Evolutionary conservation across 1,139 yeast species (phyloP), one percentile per base, ranked within the genome.

Genomic region (Hemisphaericaspora xylanilytica): DNA sequence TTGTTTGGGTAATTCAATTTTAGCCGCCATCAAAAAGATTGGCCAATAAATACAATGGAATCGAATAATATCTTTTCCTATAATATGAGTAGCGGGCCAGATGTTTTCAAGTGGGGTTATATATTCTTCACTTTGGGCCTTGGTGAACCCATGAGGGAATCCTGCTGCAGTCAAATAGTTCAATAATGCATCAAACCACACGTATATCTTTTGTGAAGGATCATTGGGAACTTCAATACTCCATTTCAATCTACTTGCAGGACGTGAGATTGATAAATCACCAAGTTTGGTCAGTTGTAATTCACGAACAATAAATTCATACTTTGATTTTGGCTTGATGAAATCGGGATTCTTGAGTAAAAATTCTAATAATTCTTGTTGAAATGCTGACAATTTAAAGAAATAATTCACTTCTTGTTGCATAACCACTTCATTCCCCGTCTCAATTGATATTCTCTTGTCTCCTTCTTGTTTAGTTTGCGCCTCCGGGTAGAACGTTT

Each of bases 41-140:
- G 98, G 98, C 98, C 98, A 92, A 56, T 88, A 89, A 13, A 90
- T 76, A 51, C 94, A 81, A 55, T 94, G 98, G 61, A 92, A 92
- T 44, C 82, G 78, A 36, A 80, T 72, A 37, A 92, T 92, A 58
- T 92, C 99, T 53, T 92, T 92, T 1, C 99, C 99, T 27, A 92
- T 77, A 1, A 92, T 68, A 58, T 92, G 97, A 0, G 82, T 79
- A 5, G 90, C 78, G 0, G 84, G 85, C 80, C 82, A 80, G 5
- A 58, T 51, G 26, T 50, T 53, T 7, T 43, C 41, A 1, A 37
- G 28, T 2, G 56, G 44, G 1, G 56, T 45, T 9, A 25, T 37
- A 43, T 22, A 3, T 34, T 35, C 13, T 37, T 34, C 26, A 4
- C 26, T 18, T 10, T 34, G 37, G 18, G 25, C 39, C 3, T 26